These are phyloP conservation scores for Solanum peruvianum DNA, from an alignment of 257 asterid species.

Conservation along the genomic window DNA sequence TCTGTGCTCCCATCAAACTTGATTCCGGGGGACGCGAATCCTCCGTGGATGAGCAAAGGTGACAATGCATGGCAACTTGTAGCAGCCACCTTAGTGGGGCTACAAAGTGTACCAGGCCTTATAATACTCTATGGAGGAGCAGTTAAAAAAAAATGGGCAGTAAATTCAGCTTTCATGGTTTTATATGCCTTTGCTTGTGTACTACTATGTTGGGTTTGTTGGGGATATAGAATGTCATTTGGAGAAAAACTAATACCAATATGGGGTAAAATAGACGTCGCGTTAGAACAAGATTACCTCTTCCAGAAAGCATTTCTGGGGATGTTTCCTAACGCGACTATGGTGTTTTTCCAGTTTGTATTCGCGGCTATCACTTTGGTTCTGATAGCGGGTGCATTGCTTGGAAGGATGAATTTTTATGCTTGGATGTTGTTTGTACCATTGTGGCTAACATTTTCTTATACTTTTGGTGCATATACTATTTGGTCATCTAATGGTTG, in stretches of 20 bases:
- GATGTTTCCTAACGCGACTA: constrained; percentile 46
- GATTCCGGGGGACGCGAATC: constrained; percentile 14
- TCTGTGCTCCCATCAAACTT: constrained; percentile 22
- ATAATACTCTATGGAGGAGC: constrained; percentile 60
- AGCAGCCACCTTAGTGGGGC: constrained; percentile 49
- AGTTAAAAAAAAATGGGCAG: constrained; percentile 65
- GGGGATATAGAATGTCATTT: constrained; percentile 51
- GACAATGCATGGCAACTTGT: constrained; percentile 72
- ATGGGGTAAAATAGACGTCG: constrained; percentile 41
- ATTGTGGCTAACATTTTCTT: constrained; percentile 59
- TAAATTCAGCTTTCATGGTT: constrained; percentile 71
- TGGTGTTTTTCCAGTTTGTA: constrained; percentile 63
- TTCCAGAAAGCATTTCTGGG: constrained; percentile 29
- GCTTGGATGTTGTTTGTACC: constrained; percentile 78
- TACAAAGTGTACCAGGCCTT: constrained; percentile 60
- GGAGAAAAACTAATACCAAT: constrained; percentile 41
- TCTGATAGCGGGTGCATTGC: constrained; percentile 50
- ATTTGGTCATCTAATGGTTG: constrained; percentile 52
- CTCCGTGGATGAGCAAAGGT: constrained; percentile 50
- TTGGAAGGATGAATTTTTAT: constrained; percentile 57
- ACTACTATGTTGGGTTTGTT: constrained; percentile 55
- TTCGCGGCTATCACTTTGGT: constrained; percentile 62
- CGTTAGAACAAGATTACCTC: constrained; percentile 36
- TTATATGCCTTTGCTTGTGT: constrained; percentile 60
- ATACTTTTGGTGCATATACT: constrained; percentile 52